phyloP scores from a whole-genome alignment of 352 stramenopile species.

The Elongisporangium undulatum region DNA sequence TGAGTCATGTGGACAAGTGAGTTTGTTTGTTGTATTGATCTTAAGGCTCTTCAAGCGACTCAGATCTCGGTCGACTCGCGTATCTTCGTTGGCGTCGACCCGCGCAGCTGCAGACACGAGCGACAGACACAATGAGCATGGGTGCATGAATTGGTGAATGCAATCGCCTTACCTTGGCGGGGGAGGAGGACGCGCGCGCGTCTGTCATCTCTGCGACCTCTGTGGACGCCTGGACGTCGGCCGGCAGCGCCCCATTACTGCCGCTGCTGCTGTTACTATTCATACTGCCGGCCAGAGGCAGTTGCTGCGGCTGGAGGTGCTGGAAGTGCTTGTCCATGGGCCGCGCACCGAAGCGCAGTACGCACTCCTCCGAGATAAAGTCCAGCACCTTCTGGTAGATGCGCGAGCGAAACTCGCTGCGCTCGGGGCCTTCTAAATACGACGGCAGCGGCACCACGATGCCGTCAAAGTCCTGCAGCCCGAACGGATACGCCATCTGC shows the following conservation, averaged over 20 bases:
- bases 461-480: conserved; percentile 74
- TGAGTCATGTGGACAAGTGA: too few relatives aligned
- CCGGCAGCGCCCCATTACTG: background rate
- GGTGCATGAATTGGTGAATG: background rate
- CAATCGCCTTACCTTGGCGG: background rate
- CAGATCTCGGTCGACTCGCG: background rate
- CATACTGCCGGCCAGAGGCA: background rate
- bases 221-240: background rate
- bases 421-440: conserved; percentile 66
- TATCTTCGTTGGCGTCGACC: background rate
- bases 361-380: conserved; percentile 81
- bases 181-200: background rate
- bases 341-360: conserved; percentile 35
- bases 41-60: background rate
- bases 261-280: background rate
- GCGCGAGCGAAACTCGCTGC: conserved; percentile 67
- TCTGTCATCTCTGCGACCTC: background rate
- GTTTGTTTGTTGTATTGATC: too few relatives aligned
- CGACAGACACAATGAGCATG: background rate
- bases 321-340: background rate
- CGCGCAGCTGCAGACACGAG: background rate
- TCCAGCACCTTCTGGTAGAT: conserved; percentile 83
- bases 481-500: conserved; percentile 44
- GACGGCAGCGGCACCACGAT: conserved; percentile 77
- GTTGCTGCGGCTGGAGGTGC: background rate